Base-by-base conservation (phyloP, 139 green algal species). In the Zygnema cylindricum region DNA sequence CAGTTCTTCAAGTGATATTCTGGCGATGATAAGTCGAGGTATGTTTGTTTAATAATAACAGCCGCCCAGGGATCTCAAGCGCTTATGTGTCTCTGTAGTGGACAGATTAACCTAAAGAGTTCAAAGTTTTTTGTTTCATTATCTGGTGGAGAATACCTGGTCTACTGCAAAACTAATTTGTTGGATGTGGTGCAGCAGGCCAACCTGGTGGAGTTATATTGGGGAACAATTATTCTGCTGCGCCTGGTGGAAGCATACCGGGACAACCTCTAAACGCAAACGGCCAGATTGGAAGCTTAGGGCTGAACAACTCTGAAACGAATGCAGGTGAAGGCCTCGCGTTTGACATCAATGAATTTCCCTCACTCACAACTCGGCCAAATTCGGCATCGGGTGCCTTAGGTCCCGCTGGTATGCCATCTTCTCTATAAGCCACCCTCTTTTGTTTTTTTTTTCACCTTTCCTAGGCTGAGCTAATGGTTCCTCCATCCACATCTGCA, bases 21-120 rank as follows among this genome's bases (percentile, higher is more conserved):
- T 90, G 36, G 86, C 86, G 38, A 90, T 90, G 79, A 90, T 90
- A 43, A 90, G 63, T 39, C 54, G 86, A 90, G 86, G 86, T 90
- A 81, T 40, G 79, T 86, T 49, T 63, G 78, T 76, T 25, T 25
- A 7, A 1, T 25, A 16, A 76, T 86, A n/a, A n/a, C n/a, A n/a
- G n/a, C n/a, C n/a, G n/a, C 57, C 30, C 30, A 35, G 30, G 25
- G 25, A 25, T 73, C 30, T 25, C 57, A 73, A 30, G 30, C 25
- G 57, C 30, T 30, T 25, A 35, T 25, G 30, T 73, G 25, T 30
- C 57, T 35, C 30, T 30, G 25, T 73, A 35, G 57, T 30, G 57
- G 73, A 81, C 16, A 81, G 36, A 73, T 73, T 73, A 35, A 25
- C 30, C 30, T 25, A 73, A 25, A 35, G 30, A 35, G 57, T 73